Conservation (phyloP, 768 basidiomycete genomes). For the Guyanaporus albipodus region DNA sequence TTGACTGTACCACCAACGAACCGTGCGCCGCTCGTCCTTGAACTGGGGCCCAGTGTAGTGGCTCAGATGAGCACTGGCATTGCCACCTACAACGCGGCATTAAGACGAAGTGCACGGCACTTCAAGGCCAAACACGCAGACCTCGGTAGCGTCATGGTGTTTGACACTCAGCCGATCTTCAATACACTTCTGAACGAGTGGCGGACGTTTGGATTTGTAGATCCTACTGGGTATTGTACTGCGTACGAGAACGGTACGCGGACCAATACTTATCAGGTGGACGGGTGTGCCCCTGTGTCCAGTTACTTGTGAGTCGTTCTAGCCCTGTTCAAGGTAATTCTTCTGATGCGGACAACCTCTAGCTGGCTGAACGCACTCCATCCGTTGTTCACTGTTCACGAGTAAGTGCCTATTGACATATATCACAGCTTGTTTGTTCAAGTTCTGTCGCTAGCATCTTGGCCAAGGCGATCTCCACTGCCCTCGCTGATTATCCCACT, state of each 20-base stretch:
- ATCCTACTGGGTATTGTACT: slow-evolving; percentile 54
- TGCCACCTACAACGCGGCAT: slow-evolving; percentile 48
- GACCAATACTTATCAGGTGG: slow-evolving; percentile 47
- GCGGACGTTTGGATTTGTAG: slow-evolving; percentile 51
- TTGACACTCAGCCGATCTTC: slow-evolving; percentile 57
- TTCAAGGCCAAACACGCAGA: slow-evolving; percentile 42
- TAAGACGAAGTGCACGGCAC: slow-evolving; percentile 33
- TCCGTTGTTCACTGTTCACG: slow-evolving; percentile 59
- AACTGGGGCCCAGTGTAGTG: slow-evolving; percentile 31
- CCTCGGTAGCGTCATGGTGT: slow-evolving; percentile 44
- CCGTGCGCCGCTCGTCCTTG: slow-evolving; percentile 50
- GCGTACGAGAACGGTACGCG: slow-evolving; percentile 59
- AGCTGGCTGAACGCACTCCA: slow-evolving; percentile 63
- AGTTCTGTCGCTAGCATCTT: slow-evolving; percentile 36
- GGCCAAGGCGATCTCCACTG: slow-evolving; percentile 49
- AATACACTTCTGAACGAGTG: slow-evolving; percentile 54
- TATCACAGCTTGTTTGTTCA: not conserved
- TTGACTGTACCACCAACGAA: slow-evolving; percentile 60
- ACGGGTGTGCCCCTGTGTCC: slow-evolving; percentile 58
- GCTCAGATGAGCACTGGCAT: slow-evolving; percentile 34
- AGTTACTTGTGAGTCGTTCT: slow-evolving; percentile 54
- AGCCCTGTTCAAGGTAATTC: not conserved
- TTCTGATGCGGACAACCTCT: not conserved
- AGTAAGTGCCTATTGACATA: slow-evolving; percentile 36
- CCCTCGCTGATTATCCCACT: slow-evolving; percentile 34